Base-by-base conservation (phyloP, 768 basidiomycete species). In the Mrakia frigida region DNA sequence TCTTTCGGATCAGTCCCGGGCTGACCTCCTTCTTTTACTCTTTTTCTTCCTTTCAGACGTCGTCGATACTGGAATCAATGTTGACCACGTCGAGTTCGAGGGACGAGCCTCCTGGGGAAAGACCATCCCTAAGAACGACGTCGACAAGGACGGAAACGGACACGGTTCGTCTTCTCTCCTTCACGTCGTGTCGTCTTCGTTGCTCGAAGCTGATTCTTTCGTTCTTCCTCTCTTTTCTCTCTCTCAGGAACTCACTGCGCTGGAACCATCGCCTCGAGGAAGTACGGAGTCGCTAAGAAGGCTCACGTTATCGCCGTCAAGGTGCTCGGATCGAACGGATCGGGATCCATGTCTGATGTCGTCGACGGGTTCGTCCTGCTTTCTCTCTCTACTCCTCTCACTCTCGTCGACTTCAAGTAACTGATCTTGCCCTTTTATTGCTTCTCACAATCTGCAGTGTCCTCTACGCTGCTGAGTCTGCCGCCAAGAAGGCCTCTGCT, bases 251-350 rank as follows among this genome's bases (percentile, higher is more conserved):
- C 92, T 43, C 94, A 95, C 83, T 95, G 93, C 80, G 94, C 95
- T 65, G 95, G 95, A 73, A 99, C 95, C 41, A 95, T 98, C 79
- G 97, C 90, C n/a, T 94, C 92, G 6, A 85, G 86, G 81, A 92
- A 90, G 84, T 98, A 93, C 81, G 97, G 97, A 84, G 94, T 99
- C 63, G 94, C 97, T 70, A 98, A 99, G 89, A 87, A 87, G 78
- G 96, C 94, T 74, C 87, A 92, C 78, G 76, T 84, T 35, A 81
- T 83, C 53, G 83, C 83, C 70, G 82, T 84, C 81, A 84, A 84
- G 80, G 85, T 86, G 28, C 88, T 98, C 67, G 94, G 94, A n/a
- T 89, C 91, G 68, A 92, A 95, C 80, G 97, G 97, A 50, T 92
- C 91, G 79, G 97, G 97, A 43, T 74, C 73, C n/a, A 97, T 98